These are phyloP conservation scores for Kwoniella botswanensis DNA, from an alignment of 768 basidiomycete genomes.

Conservation along the genomic window DNA sequence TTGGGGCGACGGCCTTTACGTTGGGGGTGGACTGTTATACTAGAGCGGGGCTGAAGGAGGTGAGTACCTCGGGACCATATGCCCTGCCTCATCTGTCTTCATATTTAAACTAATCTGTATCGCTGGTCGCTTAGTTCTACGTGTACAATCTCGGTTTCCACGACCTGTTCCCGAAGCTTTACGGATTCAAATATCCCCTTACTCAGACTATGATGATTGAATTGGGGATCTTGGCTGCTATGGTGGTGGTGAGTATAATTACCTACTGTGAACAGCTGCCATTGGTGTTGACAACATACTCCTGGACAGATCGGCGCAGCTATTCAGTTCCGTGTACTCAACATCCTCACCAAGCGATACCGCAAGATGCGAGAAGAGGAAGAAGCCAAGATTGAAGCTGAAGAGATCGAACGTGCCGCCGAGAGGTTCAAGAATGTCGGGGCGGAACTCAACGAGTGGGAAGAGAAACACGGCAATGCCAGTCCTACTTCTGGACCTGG, in stretches of 20 bases:
- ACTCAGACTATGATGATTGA: slow-evolving; percentile 92
- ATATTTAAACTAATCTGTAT: too few relatives aligned
- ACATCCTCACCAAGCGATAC: slow-evolving; percentile 72
- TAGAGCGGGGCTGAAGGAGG: slow-evolving; percentile 90
- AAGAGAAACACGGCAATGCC: slow-evolving; percentile 75
- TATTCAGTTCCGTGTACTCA: slow-evolving; percentile 84
- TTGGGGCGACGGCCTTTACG: slow-evolving; percentile 88
- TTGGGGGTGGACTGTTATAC: slow-evolving; percentile 94
- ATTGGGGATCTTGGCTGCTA: slow-evolving; percentile 81
- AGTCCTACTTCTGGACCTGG: slow-evolving; percentile 18
- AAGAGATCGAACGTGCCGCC: slow-evolving; percentile 76
- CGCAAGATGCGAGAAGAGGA: slow-evolving; percentile 75
- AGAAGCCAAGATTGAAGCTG: slow-evolving; percentile 72
- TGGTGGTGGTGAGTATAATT: slow-evolving; percentile 63
- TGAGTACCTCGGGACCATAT: slow-evolving; percentile 52
- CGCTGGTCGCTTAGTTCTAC: slow-evolving; percentile 71
- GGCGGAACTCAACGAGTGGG: slow-evolving; percentile 81
- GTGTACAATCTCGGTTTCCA: slow-evolving; percentile 92
- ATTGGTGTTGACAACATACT: too few relatives aligned
- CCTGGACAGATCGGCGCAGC: slow-evolving; percentile 71
- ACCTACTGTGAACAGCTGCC: too few relatives aligned
- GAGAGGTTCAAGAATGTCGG: slow-evolving; percentile 69
- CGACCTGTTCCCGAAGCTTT: slow-evolving; percentile 76
- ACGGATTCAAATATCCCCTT: slow-evolving; percentile 73
- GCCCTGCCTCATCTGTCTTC: neutral